Evolutionary conservation across 139 green algal species (phyloP), one percentile per base, ranked within the genome.

Genomic region (Tetradesmus obliquus): DNA sequence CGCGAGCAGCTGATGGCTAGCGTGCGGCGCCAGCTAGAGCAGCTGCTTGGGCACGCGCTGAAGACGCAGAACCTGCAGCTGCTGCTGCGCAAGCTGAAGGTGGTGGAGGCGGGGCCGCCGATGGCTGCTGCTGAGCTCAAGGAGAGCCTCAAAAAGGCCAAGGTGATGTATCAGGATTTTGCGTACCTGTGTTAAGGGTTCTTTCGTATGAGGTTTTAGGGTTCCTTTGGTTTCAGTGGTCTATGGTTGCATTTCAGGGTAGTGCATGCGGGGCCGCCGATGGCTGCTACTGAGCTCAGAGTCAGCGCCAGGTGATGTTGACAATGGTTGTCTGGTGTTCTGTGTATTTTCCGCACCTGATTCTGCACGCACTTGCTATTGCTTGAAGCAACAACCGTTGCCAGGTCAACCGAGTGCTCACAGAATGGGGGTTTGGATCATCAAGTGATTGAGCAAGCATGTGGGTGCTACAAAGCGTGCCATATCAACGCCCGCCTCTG

Each of bases 11-110:
- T 80, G 1, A 60, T 79, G 2, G 24, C 57, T 32, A n/a, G 32
- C 22, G 79, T 79, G 19, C 88, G 88, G 22, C n/a, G 53, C 1
- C 76, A 91, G 88, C 55, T 91, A 24, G 88, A 91, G 2, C 3
- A 53, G 55, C 13, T 85, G 88, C 45, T 91, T 5, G 88, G 76
- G 10, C n/a, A 54, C 3, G 72, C 74, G 19, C 7, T 87, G 0
- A 91, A 87, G 55, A 55, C 15, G n/a, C 54, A 55, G 55, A 86
- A 62, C 57, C 32, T 91, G 55, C 32, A 22, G 60, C 1, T 80
- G 88, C 76, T 91, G 88, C 76, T 91, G 76, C 19, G 57, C 22
- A 87, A 86, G 88, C 88, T 91, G 24, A 51, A 71, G 19, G 88
- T 87, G 55, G 54, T 87, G 55, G 84, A 82, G 17, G 84, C 62